Base-by-base conservation (phyloP, 2,329 filamentous ascomycete species). In the Botrytis hyacinthi region DNA sequence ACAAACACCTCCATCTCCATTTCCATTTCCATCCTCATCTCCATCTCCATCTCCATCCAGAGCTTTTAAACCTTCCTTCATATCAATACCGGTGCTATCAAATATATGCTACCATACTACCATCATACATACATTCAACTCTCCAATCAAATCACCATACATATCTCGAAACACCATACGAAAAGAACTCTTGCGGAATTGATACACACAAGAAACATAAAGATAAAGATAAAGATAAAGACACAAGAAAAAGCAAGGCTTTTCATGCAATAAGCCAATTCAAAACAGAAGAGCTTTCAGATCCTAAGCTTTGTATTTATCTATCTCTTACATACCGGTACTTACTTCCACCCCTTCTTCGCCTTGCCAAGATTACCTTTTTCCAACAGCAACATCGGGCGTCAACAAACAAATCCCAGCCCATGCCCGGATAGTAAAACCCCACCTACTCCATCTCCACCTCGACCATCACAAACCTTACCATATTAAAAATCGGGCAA, bases 141-240 rank as follows among this genome's bases (percentile, higher is more conserved):
- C 62, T 35, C 46, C 42, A 48, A 35, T 48, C n/a, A 32, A 12
- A 22, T n/a, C 29, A 32, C 9, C 9, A 44, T 35, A 48, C 65
- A 57, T 32, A 51, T 74, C 74, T 76, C 74, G 73, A 76, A 74
- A 74, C 75, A 65, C 70, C 72, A 63, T 57, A 74, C 74, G 75
- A 77, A 71, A 73, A 73, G 75, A 75, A 66, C 12, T 35, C 26
- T 29, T 35, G n/a, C 12, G 6, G 18, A 29, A 29, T 65, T 54
- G 14, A 67, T 40, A 67, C 65, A 54, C 46, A 29, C 26, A 26
- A 40, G 35, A 14, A 61, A 10, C 10, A 61, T 40, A 29, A 54
- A 51, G 63, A 66, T 18, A 37, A n/a, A 51, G 63, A 66, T 18
- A 37, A n/a, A 66, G 29, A 59, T 35, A 26, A 16, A 54, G 48